These are phyloP conservation scores for Pythium diclinum DNA, from an alignment of 352 stramenopile species.

Conservation along the genomic window DNA sequence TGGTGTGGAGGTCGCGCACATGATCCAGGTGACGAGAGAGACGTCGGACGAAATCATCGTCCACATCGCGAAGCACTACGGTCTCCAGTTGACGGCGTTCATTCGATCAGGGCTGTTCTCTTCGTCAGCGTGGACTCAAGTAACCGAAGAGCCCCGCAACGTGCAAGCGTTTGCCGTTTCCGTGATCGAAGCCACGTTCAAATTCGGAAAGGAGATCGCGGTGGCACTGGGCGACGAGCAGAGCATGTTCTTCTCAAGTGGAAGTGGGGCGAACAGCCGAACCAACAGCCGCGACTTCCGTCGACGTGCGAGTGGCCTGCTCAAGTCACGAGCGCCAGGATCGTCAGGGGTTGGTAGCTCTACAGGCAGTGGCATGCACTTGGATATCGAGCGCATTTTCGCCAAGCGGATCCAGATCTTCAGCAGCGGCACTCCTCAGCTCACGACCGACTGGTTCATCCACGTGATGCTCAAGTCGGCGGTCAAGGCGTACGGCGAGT, in stretches of 20 bases:
- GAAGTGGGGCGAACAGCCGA: constrained; percentile 34
- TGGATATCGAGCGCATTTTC: constrained; percentile 85
- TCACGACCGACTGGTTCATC: constrained; percentile 65
- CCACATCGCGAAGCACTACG: constrained; percentile 61
- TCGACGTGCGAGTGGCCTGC: constrained; percentile 47
- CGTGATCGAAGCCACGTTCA: constrained; percentile 56
- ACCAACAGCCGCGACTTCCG: constrained; percentile 62
- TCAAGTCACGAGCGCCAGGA: constrained; percentile 44
- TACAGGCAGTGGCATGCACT: constrained; percentile 50
- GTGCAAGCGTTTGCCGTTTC: constrained; percentile 66
- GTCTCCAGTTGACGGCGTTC: constrained; percentile 46
- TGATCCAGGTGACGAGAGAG: constrained; percentile 73
- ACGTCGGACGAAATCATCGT: constrained; percentile 56
- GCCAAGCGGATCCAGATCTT: constrained; percentile 72
- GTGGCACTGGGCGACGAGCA: constrained; percentile 60
- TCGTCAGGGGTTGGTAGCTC: not conserved
- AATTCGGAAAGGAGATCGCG: constrained; percentile 58
- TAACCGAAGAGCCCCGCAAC: constrained; percentile 61
- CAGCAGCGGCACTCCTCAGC: constrained; percentile 33
- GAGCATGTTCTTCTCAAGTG: constrained; percentile 37
- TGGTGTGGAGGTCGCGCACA: constrained; percentile 58
- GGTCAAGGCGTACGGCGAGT: constrained; percentile 77
- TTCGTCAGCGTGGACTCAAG: constrained; percentile 45
- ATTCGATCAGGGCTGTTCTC: constrained; percentile 39
- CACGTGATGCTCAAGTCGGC: constrained; percentile 68